Evolutionary conservation across 225 moss, liverwort and hornwort genomes (phyloP).

Genomic region (Marchantia polymorpha): DNA sequence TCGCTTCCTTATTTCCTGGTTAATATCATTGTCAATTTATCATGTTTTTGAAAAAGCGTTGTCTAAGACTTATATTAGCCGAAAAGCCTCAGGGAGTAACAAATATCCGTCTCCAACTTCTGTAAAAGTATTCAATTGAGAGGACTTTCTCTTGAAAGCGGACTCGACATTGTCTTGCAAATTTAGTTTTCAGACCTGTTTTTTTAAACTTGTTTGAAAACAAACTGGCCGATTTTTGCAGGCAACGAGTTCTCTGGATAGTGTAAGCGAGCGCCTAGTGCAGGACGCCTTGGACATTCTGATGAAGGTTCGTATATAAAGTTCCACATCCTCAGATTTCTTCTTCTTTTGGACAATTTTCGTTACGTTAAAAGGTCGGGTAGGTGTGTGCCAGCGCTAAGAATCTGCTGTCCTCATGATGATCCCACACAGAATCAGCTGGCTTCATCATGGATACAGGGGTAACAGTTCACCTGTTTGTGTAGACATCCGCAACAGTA

Average conservation of each 20-base stretch:
- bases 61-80: too few species aligned
- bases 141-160: too few species aligned
- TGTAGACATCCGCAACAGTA: background rate
- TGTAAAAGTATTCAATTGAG: too few species aligned
- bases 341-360: background rate
- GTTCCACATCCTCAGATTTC: background rate
- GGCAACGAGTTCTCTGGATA: constrained; percentile 96
- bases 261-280: constrained; percentile 93
- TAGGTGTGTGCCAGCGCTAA: background rate
- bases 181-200: too few species aligned
- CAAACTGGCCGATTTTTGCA: constrained; percentile 29
- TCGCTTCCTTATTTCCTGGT: too few species aligned
- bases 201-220: too few species aligned
- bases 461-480: background rate
- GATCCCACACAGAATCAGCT: background rate
- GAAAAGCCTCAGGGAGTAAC: too few species aligned
- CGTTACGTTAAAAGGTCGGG: background rate
- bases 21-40: too few species aligned
- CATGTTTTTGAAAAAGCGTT: too few species aligned
- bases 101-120: too few species aligned
- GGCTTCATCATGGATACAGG: background rate
- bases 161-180: too few species aligned
- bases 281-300: constrained; percentile 83
- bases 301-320: constrained; percentile 61
- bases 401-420: background rate